These are phyloP conservation scores for Schizonepeta tenuifolia DNA, from an alignment of 257 asterid species.

Conservation along the genomic window DNA sequence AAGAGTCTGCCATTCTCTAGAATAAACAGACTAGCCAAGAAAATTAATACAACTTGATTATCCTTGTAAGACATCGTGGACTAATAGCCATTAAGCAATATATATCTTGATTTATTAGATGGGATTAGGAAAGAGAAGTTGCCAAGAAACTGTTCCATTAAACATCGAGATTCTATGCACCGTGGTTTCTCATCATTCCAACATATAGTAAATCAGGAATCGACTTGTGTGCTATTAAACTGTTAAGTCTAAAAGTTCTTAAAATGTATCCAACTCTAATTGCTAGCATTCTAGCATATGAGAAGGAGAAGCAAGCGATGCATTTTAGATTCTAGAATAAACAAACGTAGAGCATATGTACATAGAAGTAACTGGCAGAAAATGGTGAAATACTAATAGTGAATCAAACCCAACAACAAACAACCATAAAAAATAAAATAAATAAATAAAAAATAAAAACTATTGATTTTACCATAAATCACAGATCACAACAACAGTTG, in stretches of 20 bases:
- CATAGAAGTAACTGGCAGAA: not conserved
- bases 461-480: constrained; percentile 4
- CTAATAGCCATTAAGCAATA: not conserved
- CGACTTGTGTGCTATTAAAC: not conserved
- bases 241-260: not conserved
- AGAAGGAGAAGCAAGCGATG: constrained; percentile 18
- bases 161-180: not conserved
- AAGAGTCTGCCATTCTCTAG: not conserved
- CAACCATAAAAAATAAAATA: too few relatives aligned
- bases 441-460: too few relatives aligned
- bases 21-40: not conserved
- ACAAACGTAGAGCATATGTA: not conserved
- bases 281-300: not conserved
- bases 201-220: not conserved
- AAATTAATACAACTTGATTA: not conserved
- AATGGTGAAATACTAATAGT: not conserved
- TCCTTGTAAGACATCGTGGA: not conserved
- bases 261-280: not conserved
- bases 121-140: not conserved
- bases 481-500: not conserved
- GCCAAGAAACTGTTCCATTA: not conserved
- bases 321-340: not conserved
- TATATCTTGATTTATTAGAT: not conserved
- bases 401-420: not conserved
- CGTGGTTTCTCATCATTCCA: not conserved